Conservation (phyloP, 2,329 filamentous ascomycete genomes). For the Mollisiaceae sp. region DNA sequence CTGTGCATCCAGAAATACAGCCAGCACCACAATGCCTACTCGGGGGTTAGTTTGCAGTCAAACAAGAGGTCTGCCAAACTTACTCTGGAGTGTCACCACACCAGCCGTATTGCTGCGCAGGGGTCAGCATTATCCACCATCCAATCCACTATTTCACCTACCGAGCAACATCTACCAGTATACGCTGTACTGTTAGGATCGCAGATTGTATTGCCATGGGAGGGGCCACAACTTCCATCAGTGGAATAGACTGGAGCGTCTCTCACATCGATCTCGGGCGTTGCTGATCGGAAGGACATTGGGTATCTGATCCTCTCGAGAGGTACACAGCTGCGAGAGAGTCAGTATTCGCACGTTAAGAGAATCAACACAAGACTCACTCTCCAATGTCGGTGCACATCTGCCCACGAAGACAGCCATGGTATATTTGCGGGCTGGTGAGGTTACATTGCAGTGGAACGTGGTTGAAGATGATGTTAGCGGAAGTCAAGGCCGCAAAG, state of each 20-base stretch:
- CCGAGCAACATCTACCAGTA: constrained; percentile 51
- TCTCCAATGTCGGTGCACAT: constrained; percentile 33
- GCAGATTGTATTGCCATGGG: constrained; percentile 41
- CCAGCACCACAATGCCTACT: constrained; percentile 44
- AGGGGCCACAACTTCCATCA: constrained; percentile 44
- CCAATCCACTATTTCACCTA: constrained; percentile 23
- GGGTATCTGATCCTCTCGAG: constrained; percentile 23
- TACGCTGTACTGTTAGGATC: constrained; percentile 52
- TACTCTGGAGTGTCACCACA: constrained; percentile 49
- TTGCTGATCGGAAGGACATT: constrained; percentile 20
- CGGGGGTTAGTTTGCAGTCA: constrained; percentile 14
- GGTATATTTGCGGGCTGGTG: constrained; percentile 36
- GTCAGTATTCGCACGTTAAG: constrained; percentile 17
- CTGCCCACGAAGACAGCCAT: constrained; percentile 42
- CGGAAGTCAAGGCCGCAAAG: constrained; percentile 45
- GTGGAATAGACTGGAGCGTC: constrained; percentile 48
- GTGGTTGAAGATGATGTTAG: constrained; percentile 55
- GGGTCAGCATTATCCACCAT: constrained; percentile 15
- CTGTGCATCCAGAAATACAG: constrained; percentile 48
- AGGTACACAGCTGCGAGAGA: constrained; percentile 35
- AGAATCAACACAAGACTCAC: constrained; percentile 27
- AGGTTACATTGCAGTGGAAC: constrained; percentile 50
- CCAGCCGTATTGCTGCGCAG: constrained; percentile 42
- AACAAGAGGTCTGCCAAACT: constrained; percentile 1
- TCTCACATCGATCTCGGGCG: constrained; percentile 26